Conservation (phyloP, 2,329 filamentous ascomycete genomes). For the Raffaelea ambrosiae region DNA sequence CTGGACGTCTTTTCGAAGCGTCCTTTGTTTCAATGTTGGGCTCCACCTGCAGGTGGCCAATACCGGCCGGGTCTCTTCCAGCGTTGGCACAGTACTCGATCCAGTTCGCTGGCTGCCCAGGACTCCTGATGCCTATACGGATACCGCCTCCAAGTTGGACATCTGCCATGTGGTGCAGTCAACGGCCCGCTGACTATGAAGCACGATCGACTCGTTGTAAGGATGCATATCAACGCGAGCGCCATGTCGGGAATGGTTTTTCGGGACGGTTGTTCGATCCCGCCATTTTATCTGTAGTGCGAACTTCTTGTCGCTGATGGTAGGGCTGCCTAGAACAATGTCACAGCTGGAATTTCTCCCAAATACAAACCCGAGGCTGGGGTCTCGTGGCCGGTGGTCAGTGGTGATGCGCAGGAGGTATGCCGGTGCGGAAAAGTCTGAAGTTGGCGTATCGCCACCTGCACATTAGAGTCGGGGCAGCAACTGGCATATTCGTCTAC, state of each 20-base stretch:
- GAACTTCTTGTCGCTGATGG: constrained; percentile 2
- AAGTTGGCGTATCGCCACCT: not conserved
- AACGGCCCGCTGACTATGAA: too few species aligned
- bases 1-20: not conserved
- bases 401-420: constrained; percentile 1
- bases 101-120: not conserved
- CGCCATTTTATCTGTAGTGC: not conserved
- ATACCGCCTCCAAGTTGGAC: too few species aligned
- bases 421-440: not conserved
- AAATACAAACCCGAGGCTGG: constrained; percentile 2
- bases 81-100: not conserved
- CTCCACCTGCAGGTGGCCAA: not conserved
- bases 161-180: too few species aligned
- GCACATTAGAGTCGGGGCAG: not conserved
- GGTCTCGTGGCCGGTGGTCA: not conserved
- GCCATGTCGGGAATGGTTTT: not conserved
- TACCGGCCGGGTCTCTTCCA: not conserved
- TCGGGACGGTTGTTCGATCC: not conserved
- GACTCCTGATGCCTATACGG: too few species aligned
- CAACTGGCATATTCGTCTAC: not conserved
- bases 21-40: not conserved
- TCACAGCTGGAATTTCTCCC: constrained; percentile 4
- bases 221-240: too few species aligned
- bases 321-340: constrained; percentile 1
- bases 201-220: too few species aligned